These are phyloP conservation scores for Mycena latifolia DNA, from an alignment of 768 basidiomycete species.

Conservation along the genomic window DNA sequence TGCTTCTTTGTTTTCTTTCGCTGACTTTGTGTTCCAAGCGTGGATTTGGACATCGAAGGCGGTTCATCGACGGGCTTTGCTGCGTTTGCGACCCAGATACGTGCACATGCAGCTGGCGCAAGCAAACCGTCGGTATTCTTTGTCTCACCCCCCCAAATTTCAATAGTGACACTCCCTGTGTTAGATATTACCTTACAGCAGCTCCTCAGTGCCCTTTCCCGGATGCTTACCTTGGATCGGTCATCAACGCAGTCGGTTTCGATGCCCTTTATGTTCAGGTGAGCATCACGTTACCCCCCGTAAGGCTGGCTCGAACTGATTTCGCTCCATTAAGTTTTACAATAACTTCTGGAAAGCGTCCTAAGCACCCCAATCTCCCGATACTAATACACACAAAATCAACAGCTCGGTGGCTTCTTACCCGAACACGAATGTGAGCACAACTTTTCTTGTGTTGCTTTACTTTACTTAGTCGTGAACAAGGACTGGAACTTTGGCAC, in stretches of 20 bases:
- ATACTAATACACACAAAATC: background rate
- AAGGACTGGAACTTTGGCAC: slow-evolving; percentile 56
- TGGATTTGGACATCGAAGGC: slow-evolving; percentile 81
- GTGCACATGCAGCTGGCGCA: slow-evolving; percentile 60
- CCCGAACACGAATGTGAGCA: background rate
- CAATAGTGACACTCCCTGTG: slow-evolving; percentile 2
- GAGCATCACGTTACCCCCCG: slow-evolving; percentile 47
- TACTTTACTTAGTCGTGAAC: slow-evolving; percentile 20
- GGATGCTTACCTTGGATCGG: slow-evolving; percentile 70
- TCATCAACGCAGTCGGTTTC: slow-evolving; percentile 70
- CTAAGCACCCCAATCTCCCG: background rate
- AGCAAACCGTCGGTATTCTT: slow-evolving; percentile 57
- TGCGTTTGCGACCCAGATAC: slow-evolving; percentile 65
- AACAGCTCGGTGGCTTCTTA: slow-evolving; percentile 12
- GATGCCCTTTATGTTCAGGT: slow-evolving; percentile 84
- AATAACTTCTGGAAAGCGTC: slow-evolving; percentile 67
- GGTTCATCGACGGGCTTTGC: slow-evolving; percentile 64
- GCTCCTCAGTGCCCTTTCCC: slow-evolving; percentile 79
- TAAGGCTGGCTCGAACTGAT: background rate
- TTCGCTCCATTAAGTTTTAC: slow-evolving; percentile 39
- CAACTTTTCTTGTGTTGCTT: background rate
- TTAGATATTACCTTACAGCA: slow-evolving; percentile 70
- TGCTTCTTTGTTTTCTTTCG: background rate
- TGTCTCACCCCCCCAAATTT: background rate
- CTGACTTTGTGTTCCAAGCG: slow-evolving; percentile 42